Evolutionary conservation across 495 filamentous ascomycete species (phyloP), one percentile per base, ranked within the genome.

Genomic region (Penicillium flavigenum): DNA sequence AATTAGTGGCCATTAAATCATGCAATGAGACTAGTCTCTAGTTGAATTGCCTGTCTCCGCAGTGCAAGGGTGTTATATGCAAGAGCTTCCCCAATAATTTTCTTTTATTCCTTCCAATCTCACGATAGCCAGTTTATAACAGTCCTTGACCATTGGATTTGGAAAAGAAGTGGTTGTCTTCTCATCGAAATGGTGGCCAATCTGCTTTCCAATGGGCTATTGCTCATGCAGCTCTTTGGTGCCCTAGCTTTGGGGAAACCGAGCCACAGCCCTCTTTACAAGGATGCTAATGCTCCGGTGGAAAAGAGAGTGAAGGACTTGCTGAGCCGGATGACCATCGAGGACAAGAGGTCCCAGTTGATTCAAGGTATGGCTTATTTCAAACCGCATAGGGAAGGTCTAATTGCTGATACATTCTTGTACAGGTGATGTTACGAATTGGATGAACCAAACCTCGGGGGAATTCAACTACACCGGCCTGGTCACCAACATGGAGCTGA

Each of bases 291-390:
- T 19, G 82, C 82, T 0, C 62, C 79, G 5, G 77, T 88, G 12
- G 86, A 88, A 45, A 79, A 76, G 49, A 75, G 87, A 42, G 81
- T 90, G 8, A 67, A 76, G 9, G 86, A 89, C 66, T 72, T 90
- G 22, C 60, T 90, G 54, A 78, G 80, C 2, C 76, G 84, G 22
- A 89, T 90, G 87, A 89, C 83, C 0, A 77, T 86, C 41, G 77
- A 86, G 62, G 87, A 90, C 48, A 90, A 90, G 67, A 79, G 82
- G 46, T 75, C 82, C 4, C 87, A 90, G 66, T 75, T 89, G 56
- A 77, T 86, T 42, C 84, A 86, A 64, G 83, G 85, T 69, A 55
- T 36, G 52, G 56, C 47, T 14, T 9, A 19, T 14, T n/a, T 47
- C 10, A 3, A 11, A 3, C 36, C 0, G 14, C 6, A 31, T 41